phyloP scores from a whole-genome alignment of 805 yeast species.

The Schizosaccharomyces cryophilus region DNA sequence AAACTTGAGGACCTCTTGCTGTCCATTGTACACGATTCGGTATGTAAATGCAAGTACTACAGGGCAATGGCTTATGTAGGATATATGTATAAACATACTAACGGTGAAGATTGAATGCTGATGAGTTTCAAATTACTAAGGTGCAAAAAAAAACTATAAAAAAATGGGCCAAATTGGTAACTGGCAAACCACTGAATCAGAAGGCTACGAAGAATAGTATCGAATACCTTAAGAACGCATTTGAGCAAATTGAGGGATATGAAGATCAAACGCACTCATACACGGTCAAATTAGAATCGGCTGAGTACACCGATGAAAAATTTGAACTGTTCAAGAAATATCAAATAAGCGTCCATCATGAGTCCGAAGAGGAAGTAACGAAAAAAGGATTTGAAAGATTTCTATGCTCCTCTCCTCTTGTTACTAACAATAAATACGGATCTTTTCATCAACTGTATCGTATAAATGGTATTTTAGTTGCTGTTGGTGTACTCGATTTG shows the following conservation, averaged over 20 bases:
- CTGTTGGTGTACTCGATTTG: conserved; percentile 53
- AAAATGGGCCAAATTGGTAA: conserved; percentile 21
- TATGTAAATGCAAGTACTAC: background rate
- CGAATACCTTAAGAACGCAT: background rate
- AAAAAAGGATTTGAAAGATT: conserved; percentile 32
- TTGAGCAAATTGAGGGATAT: background rate
- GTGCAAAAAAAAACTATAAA: conserved; percentile 45
- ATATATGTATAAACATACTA: no score
- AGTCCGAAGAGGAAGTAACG: conserved; percentile 23
- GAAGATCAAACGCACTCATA: conserved; percentile 1
- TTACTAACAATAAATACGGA: conserved; percentile 23
- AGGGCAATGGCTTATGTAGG: background rate
- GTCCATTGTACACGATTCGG: conserved; percentile 48
- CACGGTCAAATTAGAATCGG: conserved; percentile 5
- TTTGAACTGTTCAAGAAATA: conserved; percentile 32
- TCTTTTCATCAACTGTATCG: conserved; percentile 54
- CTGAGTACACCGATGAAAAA: conserved; percentile 7
- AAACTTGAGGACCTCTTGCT: conserved; percentile 32
- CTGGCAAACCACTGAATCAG: background rate
- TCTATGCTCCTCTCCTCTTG: conserved; percentile 45
- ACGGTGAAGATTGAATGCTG: conserved; percentile 24
- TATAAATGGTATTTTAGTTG: conserved; percentile 35
- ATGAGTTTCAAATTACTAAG: conserved; percentile 26
- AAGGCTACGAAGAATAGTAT: background rate
- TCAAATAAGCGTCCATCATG: conserved; percentile 48